Evolutionary conservation across 2,329 filamentous ascomycete species (phyloP), one percentile per base, ranked within the genome.

Genomic region (Colletotrichum sp.): DNA sequence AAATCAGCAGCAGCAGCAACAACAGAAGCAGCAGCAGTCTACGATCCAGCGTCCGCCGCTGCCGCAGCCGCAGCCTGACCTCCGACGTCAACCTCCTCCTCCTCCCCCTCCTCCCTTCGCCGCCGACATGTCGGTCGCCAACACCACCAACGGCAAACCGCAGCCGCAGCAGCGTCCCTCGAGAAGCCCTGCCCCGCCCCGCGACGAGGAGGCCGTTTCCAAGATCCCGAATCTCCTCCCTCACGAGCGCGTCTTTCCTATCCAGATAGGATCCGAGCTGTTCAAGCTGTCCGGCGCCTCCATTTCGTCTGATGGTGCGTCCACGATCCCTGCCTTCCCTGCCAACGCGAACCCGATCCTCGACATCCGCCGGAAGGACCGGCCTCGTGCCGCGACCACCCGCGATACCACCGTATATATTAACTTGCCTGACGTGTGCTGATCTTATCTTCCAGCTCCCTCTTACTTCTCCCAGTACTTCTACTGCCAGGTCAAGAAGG

Each of bases 381-480:
- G 28, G 24, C 49, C 24, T 65, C 9, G 26, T 49, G 15, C 55
- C 32, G 8, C 24, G 34, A 34, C 52, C 21, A 36, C 49, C 15
- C 15, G 55, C 59, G n/a, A 64, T 39, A 34, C 32, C 28, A 9
- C n/a, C 30, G 12, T 44, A n/a, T 21, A 16, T 64, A 24, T 39
- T 26, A 15, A 36, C 15, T 15, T 26, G 44, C 44, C 44, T 52
- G 44, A 52, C 30, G 39, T 39, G 15, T n/a, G 15, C 52, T 69
- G 34, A 69, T 70, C 24, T 52, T 32, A 6, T 64, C 69, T 64
- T 65, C 28, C 73, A 98, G 96, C 96, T 81, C 96, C 96, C 75
- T 98, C 96, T 66, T 98, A 98, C 85, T 98, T 99, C 86, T 98
- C 96, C 24, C 94, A 95, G 80, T 98, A 97, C 87, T 99, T 99